Conservation (phyloP, 2,329 filamentous ascomycete genomes). For the Penicillium sp. region DNA sequence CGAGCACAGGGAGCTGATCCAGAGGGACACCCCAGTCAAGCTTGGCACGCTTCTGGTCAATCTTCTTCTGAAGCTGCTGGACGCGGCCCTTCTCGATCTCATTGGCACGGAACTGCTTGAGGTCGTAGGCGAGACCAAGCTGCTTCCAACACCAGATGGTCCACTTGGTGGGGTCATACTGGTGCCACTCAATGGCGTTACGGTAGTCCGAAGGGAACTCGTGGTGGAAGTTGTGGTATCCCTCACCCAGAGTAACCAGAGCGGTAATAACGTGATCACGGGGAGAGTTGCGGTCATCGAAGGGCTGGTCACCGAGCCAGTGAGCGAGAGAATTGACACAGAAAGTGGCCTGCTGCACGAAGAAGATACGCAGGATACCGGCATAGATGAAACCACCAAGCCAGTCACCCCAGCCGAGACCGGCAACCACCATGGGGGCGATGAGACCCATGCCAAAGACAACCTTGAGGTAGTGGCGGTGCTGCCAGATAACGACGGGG, state of each 20-base stretch:
- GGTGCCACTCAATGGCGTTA: constrained; percentile 86
- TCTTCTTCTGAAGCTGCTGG: constrained; percentile 88
- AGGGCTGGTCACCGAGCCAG: constrained; percentile 89
- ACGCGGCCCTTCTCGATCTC: constrained; percentile 90
- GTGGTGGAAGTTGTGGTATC: constrained; percentile 95
- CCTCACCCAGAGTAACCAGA: constrained; percentile 79
- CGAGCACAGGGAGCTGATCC: constrained; percentile 79
- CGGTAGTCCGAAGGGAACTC: constrained; percentile 92
- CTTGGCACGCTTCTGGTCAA: constrained; percentile 77
- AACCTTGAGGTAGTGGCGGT: constrained; percentile 79
- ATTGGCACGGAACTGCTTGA: constrained; percentile 88
- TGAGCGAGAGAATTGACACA: constrained; percentile 89
- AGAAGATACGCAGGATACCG: constrained; percentile 81
- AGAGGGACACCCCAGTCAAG: constrained; percentile 86
- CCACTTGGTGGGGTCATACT: constrained; percentile 93
- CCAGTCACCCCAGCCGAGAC: constrained; percentile 79
- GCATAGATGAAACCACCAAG: constrained; percentile 78
- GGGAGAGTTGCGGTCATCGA: constrained; percentile 88
- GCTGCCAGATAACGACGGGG: constrained; percentile 80
- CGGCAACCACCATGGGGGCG: constrained; percentile 72
- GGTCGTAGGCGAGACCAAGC: constrained; percentile 76
- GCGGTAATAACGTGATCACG: constrained; percentile 86
- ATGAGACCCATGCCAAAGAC: constrained; percentile 74
- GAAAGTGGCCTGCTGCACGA: constrained; percentile 89
- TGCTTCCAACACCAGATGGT: constrained; percentile 81